Evolutionary conservation across 192 early-diverging fungal species (phyloP), one percentile per base, ranked within the genome.

Genomic region (Chytriomyces confervae): DNA sequence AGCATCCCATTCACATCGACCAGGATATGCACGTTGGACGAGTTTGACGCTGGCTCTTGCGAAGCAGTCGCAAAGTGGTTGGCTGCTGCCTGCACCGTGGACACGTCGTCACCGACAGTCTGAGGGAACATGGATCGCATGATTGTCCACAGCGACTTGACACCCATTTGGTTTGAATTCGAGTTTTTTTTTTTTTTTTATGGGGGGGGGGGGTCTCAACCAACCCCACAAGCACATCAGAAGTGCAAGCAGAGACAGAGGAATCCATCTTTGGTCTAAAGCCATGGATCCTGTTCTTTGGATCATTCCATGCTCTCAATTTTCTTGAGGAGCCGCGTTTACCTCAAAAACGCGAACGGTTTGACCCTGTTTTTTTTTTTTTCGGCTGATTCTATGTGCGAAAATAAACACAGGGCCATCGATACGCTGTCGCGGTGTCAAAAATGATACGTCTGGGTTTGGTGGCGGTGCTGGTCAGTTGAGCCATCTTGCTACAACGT

Each of bases 201-300:
- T n/a, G n/a, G n/a, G n/a, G n/a, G n/a, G n/a, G n/a, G n/a, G n/a
- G n/a, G n/a, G n/a, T n/a, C n/a, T n/a, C n/a, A n/a, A n/a, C n/a
- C n/a, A n/a, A n/a, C n/a, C n/a, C n/a, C n/a, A 36, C 29, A 36
- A 36, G 29, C 29, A 36, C 57, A 60, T 23, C 57, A 60, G 16
- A 36, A 20, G 60, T 81, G 10, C 92, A 93, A 83, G 86, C 83
- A 69, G 79, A 83, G 46, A 77, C 83, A 62, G 80, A 86, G 62
- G 77, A 80, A 11, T 69, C 76, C 0, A 66, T 83, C 18, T 20
- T 76, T 50, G 53, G 64, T 11, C 91, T 89, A 68, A 91, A 91
- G 75, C 95, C 96, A 24, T 98, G 97, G 97, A 81, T 98, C 29
- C 84, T 91, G 7, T 96, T 94, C 72, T 98, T n/a, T n/a, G 97